These are phyloP conservation scores for Neoboletus subvelutipes DNA, from an alignment of 768 basidiomycete species.

Conservation along the genomic window DNA sequence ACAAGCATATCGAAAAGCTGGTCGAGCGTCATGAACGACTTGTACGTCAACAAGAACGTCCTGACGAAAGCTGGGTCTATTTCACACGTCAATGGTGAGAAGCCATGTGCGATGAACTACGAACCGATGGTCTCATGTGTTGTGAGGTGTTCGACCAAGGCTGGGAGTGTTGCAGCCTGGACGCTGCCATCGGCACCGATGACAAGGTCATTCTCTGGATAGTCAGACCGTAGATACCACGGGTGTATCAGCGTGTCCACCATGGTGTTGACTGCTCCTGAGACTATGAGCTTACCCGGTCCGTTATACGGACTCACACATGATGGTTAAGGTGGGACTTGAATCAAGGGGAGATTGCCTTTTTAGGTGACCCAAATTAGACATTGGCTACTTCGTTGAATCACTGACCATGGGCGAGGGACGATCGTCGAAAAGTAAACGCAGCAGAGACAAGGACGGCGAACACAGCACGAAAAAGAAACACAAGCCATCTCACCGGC, in stretches of 20 bases:
- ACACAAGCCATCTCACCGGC: constrained; percentile 44
- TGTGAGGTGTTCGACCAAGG: not conserved
- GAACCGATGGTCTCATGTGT: not conserved
- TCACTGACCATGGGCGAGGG: constrained; percentile 23
- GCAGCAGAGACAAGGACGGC: constrained; percentile 37
- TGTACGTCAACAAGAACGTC: not conserved
- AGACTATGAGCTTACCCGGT: not conserved
- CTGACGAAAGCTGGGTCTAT: not conserved
- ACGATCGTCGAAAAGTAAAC: constrained; percentile 27
- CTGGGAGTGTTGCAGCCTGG: not conserved
- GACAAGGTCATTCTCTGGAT: not conserved
- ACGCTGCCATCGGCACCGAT: not conserved
- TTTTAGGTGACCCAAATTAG: not conserved
- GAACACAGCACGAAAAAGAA: constrained; percentile 56
- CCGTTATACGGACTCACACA: no score
- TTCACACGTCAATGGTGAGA: not conserved
- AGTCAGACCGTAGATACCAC: not conserved
- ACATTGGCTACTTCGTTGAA: not conserved
- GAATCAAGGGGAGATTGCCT: not conserved
- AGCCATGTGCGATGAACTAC: not conserved
- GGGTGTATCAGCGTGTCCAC: not conserved
- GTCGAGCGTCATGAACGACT: not conserved
- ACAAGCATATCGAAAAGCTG: not conserved
- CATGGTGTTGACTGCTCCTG: not conserved
- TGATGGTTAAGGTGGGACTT: not conserved